These are phyloP conservation scores for Bruguiera gymnorhiza DNA, from an alignment of 345 rosid genomes.

Conservation along the genomic window DNA sequence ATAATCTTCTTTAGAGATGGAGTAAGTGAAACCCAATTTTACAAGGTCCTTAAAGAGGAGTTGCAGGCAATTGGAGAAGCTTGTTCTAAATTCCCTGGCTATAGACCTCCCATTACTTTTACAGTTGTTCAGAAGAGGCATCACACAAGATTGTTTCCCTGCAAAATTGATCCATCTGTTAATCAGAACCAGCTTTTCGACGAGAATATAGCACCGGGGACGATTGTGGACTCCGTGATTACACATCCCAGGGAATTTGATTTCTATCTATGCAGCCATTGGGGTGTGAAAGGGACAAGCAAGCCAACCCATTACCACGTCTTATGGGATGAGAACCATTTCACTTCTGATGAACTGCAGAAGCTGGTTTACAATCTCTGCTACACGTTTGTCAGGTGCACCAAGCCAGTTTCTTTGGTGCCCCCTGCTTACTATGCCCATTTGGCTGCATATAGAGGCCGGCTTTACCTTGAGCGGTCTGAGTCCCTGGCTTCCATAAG, in stretches of 20 bases:
- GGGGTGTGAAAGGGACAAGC: constrained; percentile 94
- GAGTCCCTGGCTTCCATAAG: constrained; percentile 38
- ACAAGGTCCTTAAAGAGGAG: constrained; percentile 73
- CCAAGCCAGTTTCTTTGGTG: constrained; percentile 87
- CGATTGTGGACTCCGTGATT: constrained; percentile 84
- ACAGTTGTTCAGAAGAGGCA: constrained; percentile 93
- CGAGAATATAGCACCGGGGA: constrained; percentile 86
- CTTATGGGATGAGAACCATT: constrained; percentile 77
- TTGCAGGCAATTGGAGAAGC: constrained; percentile 63
- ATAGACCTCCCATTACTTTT: constrained; percentile 73
- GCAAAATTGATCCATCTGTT: constrained; percentile 36
- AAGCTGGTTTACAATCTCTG: constrained; percentile 80
- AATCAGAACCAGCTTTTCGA: constrained; percentile 28
- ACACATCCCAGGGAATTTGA: constrained; percentile 91
- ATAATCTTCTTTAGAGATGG: constrained; percentile 96
- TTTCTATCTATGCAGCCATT: constrained; percentile 89
- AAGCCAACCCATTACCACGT: constrained; percentile 90
- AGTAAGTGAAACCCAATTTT: constrained; percentile 89
- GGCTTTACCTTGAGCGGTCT: constrained; percentile 80
- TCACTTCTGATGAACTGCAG: constrained; percentile 91
- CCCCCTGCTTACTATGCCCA: constrained; percentile 97
- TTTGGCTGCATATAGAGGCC: constrained; percentile 90
- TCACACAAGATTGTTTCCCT: constrained; percentile 78
- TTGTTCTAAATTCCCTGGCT: constrained; percentile 53
- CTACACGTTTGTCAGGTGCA: constrained; percentile 87